Evolutionary conservation across 2,329 filamentous ascomycete species (phyloP), one percentile per base, ranked within the genome.

Genomic region (Arachnopeziza araneosa): DNA sequence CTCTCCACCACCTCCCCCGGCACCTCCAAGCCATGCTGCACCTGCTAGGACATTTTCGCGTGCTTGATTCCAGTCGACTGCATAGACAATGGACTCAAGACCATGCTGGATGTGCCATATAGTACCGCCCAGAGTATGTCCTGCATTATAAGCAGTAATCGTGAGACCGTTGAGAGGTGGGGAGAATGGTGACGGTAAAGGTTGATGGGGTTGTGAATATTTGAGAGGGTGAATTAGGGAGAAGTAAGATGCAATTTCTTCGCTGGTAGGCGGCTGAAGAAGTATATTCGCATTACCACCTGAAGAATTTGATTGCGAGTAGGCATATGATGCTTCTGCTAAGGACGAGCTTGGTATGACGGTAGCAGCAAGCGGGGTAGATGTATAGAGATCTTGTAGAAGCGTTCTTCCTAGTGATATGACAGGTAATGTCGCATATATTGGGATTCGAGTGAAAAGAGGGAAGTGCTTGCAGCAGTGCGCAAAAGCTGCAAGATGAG

Each of bases 41-140:
- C 93, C 93, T 0, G 93, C 87, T 61, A 96, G 87, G 19, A 98
- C 92, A 75, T 96, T 96, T 73, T 99, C 95, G 67, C 91, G 86
- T n/a, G 90, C 91, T 75, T 97, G 93, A 69, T 97, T 97, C 95
- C 95, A 99, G 71, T 98, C 93, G 21, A 97, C 91, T 0, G 95
- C 93, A 70, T 99, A 98, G 1, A 99, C 93, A 50, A 99, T 93
- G 0, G 93, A 97, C 74, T 99, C 95, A 71, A 97, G 83, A 0
- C 93, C 92, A 77, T 98, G 92, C 70, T 98, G 93, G 65, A 99
- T 93, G 70, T 98, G 93, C 95, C 95, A 99, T 78, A 99, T 96
- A 24, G 95, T 98, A 59, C 95, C 95, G 73, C 95, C 95, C 0
- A 98, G 83, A 0, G 93, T 97, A 72, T 97, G 93, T 64, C 95